These are phyloP conservation scores for Cercospora brassicicola DNA, from an alignment of 2,329 filamentous ascomycete species.

Conservation along the genomic window DNA sequence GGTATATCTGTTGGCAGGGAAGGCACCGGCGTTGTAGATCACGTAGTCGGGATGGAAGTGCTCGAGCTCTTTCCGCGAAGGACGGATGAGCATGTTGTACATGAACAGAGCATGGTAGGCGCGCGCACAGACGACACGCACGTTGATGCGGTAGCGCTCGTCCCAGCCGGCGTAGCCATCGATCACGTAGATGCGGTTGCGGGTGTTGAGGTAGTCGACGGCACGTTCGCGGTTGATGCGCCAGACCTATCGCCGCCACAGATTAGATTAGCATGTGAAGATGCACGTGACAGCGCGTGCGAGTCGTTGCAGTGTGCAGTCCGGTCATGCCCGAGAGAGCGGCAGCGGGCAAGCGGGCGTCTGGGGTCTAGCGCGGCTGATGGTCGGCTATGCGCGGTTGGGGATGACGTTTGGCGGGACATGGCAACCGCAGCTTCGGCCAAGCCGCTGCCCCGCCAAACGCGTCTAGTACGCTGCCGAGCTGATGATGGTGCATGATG, in stretches of 20 bases:
- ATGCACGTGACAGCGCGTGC: neutral
- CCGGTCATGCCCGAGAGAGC: conserved; percentile 35
- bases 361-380: conserved; percentile 1
- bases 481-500: neutral
- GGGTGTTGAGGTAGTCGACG: conserved; percentile 97
- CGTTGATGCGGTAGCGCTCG: conserved; percentile 94
- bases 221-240: conserved; percentile 99
- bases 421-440: neutral
- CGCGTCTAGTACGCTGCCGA: conserved; percentile 8
- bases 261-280: neutral
- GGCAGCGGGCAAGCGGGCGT: conserved; percentile 19
- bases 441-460: conserved; percentile 17
- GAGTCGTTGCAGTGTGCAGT: neutral
- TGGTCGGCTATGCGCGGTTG: conserved; percentile 16
- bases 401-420: conserved; percentile 11
- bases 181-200: conserved; percentile 97
- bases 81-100: conserved; percentile 99
- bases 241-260: conserved; percentile 72
- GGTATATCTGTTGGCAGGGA: conserved; percentile 97
- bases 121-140: conserved; percentile 96
- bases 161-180: conserved; percentile 99
- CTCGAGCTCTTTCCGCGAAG: conserved; percentile 84
- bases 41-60: conserved; percentile 99
- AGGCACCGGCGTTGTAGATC: conserved; percentile 98
- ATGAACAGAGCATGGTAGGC: conserved; percentile 99